These are phyloP conservation scores for Aspergillus novofumigatus DNA, from an alignment of 2,329 filamentous ascomycete genomes.

Conservation along the genomic window DNA sequence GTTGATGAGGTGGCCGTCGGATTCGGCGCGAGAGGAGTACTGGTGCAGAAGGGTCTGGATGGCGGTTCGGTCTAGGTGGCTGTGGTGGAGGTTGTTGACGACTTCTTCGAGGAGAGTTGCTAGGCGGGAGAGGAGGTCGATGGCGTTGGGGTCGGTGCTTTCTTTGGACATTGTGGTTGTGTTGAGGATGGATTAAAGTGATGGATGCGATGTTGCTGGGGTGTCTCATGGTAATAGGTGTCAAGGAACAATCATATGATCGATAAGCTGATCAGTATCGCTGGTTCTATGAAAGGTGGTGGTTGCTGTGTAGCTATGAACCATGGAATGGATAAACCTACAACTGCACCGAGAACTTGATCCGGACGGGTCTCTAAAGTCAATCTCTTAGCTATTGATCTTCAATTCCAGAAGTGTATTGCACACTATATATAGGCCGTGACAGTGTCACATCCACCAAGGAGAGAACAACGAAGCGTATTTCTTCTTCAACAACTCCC, in stretches of 20 bases:
- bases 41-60: constrained; percentile 11
- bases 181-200: not conserved
- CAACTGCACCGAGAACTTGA: not conserved
- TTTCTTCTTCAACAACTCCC: not conserved
- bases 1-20: constrained; percentile 12
- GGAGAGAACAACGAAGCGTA: not conserved
- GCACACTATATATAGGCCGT: not conserved
- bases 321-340: not conserved
- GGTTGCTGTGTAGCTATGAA: not conserved
- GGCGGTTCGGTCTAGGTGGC: constrained; percentile 10
- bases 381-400: not conserved
- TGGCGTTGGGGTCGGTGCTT: not conserved
- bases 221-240: not conserved
- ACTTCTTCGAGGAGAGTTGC: not conserved
- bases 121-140: constrained; percentile 2
- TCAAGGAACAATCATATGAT: not conserved
- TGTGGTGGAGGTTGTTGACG: constrained; percentile 7
- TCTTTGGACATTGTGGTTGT: not conserved
- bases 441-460: not conserved
- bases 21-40: constrained; percentile 14
- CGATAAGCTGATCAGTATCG: not conserved
- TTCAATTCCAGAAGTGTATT: not conserved
- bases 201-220: not conserved
- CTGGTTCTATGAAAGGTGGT: not conserved
- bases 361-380: not conserved